These are phyloP conservation scores for Friedmanniomyces endolithicus DNA, from an alignment of 495 filamentous ascomycete genomes.

Conservation along the genomic window DNA sequence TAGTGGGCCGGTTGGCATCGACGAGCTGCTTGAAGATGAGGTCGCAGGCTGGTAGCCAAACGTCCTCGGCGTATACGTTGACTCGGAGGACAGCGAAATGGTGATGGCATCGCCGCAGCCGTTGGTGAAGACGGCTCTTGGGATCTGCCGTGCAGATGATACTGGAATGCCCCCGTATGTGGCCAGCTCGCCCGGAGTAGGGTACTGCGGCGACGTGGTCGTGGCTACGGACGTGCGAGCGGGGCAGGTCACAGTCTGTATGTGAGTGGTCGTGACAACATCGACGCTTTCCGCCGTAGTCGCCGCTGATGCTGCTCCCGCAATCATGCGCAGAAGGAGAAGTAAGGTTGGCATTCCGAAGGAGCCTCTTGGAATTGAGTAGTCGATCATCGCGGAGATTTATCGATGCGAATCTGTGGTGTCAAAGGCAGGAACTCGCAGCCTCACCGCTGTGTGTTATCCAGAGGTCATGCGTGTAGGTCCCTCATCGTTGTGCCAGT, in stretches of 20 bases:
- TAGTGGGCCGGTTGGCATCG: neutral
- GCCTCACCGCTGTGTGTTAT: neutral
- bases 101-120: neutral
- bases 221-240: neutral
- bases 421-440: neutral
- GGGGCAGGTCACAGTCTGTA: neutral
- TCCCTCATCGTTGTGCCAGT: neutral
- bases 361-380: neutral
- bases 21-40: neutral
- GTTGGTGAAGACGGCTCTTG: neutral
- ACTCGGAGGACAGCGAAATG: neutral
- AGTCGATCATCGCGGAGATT: neutral
- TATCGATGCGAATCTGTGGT: neutral
- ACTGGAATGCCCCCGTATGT: neutral
- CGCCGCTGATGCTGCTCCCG: neutral
- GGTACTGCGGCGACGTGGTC: neutral
- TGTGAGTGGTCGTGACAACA: neutral
- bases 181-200: neutral
- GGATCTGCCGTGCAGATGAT: neutral
- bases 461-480: neutral
- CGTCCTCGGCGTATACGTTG: neutral
- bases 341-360: neutral
- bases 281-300: neutral
- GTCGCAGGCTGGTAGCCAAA: neutral
- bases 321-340: neutral